A percentile compares a stretch with the other conserved stretches of the same genome.
Conservation (phyloP, 495 filamentous ascomycete genomes). For the Sordaria brevicollis region DNA sequence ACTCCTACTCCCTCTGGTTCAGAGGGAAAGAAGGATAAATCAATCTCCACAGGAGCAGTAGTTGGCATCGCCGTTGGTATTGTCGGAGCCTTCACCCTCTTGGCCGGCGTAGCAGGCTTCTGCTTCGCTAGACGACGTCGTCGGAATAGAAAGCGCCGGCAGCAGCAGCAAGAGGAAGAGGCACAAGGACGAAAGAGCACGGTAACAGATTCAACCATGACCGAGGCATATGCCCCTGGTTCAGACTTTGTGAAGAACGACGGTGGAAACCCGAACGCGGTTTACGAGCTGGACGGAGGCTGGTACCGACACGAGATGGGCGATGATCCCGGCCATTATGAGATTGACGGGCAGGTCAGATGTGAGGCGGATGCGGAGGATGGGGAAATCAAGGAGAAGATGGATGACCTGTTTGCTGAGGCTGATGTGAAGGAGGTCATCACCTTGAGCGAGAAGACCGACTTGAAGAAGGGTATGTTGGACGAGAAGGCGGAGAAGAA, state of each 20-base stretch:
- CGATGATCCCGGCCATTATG: conserved; percentile 5
- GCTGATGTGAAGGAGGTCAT: background rate
- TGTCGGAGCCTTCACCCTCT: conserved; percentile 8
- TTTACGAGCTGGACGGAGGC: conserved; percentile 17
- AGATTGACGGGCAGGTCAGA: conserved; percentile 16
- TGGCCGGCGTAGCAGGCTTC: conserved; percentile 2
- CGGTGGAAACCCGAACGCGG: background rate
- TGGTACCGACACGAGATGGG: conserved; percentile 16
- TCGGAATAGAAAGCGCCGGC: background rate
- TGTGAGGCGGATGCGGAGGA: conserved; percentile 3
- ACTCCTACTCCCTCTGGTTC: background rate
- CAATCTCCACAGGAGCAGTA: background rate
- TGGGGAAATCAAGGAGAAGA: background rate
- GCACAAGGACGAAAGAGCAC: background rate
- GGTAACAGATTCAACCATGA: background rate
- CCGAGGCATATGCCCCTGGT: background rate
- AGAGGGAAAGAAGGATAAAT: background rate
- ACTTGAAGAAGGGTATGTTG: background rate
- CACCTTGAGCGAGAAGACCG: background rate
- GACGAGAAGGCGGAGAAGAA: background rate
- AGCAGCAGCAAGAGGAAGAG: background rate
- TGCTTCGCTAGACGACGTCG: background rate
- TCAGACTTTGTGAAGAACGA: background rate
- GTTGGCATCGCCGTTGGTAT: conserved; percentile 1
- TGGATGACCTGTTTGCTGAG: background rate